These are phyloP conservation scores for Yamadazyma blattariae DNA, from an alignment of 1,139 yeast genomes.

Conservation along the genomic window DNA sequence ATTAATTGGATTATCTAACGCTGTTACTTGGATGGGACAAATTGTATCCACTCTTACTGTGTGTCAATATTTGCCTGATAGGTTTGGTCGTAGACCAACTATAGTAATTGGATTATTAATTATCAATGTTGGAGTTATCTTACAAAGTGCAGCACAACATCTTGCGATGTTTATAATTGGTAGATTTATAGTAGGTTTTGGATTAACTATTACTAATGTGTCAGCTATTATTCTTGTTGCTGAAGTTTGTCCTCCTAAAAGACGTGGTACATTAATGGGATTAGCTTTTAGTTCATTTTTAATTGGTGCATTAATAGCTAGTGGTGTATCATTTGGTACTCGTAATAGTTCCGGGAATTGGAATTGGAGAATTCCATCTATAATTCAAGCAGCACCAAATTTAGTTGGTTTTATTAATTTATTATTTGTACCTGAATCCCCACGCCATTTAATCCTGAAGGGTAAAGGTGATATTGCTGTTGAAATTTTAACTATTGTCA, in stretches of 20 bases:
- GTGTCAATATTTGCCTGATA: slow-evolving; percentile 10
- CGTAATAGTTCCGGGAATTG: slow-evolving; percentile 14
- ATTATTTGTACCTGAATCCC: slow-evolving; percentile 16
- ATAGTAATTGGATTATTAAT: slow-evolving; percentile 11
- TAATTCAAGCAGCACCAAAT: slow-evolving; percentile 13
- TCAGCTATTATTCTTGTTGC: slow-evolving; percentile 15
- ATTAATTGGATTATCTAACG: slow-evolving; percentile 15
- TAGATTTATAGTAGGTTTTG: slow-evolving; percentile 16
- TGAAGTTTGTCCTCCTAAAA: slow-evolving; percentile 13
- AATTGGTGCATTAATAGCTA: slow-evolving; percentile 12
- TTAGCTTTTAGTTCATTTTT: slow-evolving; percentile 12
- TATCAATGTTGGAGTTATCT: slow-evolving; percentile 12
- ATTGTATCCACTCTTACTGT: slow-evolving; percentile 9
- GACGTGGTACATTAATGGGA: slow-evolving; percentile 14
- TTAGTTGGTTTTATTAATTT: slow-evolving; percentile 11
- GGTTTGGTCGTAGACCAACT: slow-evolving; percentile 15
- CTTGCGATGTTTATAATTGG: slow-evolving; percentile 17
- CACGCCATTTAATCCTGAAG: slow-evolving; percentile 12
- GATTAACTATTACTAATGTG: slow-evolving; percentile 10
- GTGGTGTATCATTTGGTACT: slow-evolving; percentile 14
- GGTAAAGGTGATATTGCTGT: slow-evolving; percentile 10
- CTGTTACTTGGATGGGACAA: slow-evolving; percentile 15
- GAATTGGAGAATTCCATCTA: slow-evolving; percentile 18
- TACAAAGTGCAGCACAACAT: slow-evolving; percentile 17
- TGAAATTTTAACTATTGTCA: slow-evolving; percentile 10